Evolutionary conservation across 768 basidiomycete genomes (phyloP).

Genomic region (Rhodotorula taiwanensis): DNA sequence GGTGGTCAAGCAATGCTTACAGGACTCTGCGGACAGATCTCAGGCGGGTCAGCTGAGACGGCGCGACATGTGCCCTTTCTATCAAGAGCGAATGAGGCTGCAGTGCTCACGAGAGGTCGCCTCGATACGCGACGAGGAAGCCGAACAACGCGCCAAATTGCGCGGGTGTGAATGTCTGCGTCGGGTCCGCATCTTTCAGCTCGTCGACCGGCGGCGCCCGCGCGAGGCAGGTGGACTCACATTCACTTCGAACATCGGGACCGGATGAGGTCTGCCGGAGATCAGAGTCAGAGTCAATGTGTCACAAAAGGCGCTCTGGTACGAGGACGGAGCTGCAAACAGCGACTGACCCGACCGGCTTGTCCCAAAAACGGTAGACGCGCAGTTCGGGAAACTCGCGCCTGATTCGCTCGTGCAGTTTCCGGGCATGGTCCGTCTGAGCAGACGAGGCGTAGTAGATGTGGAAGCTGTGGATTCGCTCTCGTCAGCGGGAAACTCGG

Average conservation of each 20-base stretch:
- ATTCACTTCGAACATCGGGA: slow-evolving; percentile 31
- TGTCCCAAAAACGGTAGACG: slow-evolving; percentile 34
- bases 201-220: neutral
- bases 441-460: slow-evolving; percentile 11
- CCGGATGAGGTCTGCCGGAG: slow-evolving; percentile 21
- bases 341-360: slow-evolving; percentile 14
- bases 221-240: too few species aligned
- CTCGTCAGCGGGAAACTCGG: too few species aligned
- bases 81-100: neutral
- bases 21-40: neutral
- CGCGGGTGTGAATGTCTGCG: slow-evolving; percentile 28
- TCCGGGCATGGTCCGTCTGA: slow-evolving; percentile 22
- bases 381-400: slow-evolving; percentile 37
- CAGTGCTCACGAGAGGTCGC: slow-evolving; percentile 15
- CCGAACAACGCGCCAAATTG: slow-evolving; percentile 33
- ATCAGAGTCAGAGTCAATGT: neutral
- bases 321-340: too few species aligned
- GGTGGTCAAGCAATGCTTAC: neutral
- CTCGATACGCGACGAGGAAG: slow-evolving; percentile 34
- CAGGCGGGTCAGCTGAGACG: too few species aligned
- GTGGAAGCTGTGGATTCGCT: slow-evolving; percentile 11
- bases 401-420: slow-evolving; percentile 34
- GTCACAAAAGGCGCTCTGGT: neutral
- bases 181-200: too few species aligned
- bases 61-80: neutral